Conservation (phyloP, 345 rosid species). For the Acer yangbiense region DNA sequence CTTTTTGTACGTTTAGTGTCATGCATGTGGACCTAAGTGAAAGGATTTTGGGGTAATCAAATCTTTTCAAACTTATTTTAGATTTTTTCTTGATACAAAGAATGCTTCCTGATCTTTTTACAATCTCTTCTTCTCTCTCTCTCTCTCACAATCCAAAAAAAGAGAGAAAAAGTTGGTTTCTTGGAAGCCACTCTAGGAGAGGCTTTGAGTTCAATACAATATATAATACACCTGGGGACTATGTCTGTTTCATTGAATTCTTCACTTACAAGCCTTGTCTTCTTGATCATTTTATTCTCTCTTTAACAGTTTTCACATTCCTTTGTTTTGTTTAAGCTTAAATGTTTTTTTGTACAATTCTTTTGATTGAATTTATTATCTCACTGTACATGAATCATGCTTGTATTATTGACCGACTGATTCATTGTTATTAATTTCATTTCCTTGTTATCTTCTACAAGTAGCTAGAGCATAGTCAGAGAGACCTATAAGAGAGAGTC, state of each 20-base stretch:
- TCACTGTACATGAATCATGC: neutral
- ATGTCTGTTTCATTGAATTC: constrained; percentile 39
- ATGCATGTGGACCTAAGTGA: constrained; percentile 14
- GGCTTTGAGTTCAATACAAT: constrained; percentile 37
- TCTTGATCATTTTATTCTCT: too few species aligned
- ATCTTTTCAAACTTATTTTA: neutral
- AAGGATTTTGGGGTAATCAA: constrained; percentile 4
- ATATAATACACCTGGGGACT: constrained; percentile 20
- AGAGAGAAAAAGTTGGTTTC: constrained; percentile 49
- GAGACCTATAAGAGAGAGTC: neutral
- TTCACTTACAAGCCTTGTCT: constrained; percentile 38
- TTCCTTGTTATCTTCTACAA: too few species aligned
- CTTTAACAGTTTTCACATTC: constrained; percentile 11
- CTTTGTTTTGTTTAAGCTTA: constrained; percentile 8
- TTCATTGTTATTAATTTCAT: neutral
- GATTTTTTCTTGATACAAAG: neutral
- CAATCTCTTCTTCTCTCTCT: neutral
- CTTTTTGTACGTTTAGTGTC: constrained; percentile 5
- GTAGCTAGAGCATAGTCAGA: neutral
- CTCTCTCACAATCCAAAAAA: constrained; percentile 1
- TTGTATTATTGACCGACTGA: neutral
- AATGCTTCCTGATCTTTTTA: neutral
- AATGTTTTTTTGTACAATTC: neutral
- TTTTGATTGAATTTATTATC: constrained; percentile 8
- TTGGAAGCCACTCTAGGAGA: constrained; percentile 64